Conservation (phyloP, 148 eudicot species). For the Tetragonia tetragonoides region DNA sequence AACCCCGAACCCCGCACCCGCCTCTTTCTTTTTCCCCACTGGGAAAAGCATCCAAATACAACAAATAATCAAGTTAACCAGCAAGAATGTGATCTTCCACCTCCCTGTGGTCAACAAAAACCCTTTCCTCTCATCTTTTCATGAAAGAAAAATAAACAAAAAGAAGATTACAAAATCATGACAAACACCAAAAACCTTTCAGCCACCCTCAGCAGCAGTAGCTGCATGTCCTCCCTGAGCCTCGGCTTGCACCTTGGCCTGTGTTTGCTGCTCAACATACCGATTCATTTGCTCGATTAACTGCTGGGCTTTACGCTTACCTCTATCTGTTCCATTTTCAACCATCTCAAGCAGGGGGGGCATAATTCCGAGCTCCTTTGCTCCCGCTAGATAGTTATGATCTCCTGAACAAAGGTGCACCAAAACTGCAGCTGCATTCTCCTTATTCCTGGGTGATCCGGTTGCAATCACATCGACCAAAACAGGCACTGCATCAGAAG, state of each 20-base stretch:
- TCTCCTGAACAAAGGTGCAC: conserved; percentile 85
- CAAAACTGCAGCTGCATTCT: conserved; percentile 88
- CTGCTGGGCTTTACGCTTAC: conserved; percentile 79
- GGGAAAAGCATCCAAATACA: conserved; percentile 8
- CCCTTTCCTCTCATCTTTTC: conserved; percentile 14
- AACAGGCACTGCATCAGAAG: conserved; percentile 72
- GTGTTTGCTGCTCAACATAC: conserved; percentile 63
- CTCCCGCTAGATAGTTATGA: conserved; percentile 48
- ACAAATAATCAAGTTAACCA: conserved; percentile 30
- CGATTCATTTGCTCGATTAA: conserved; percentile 72
- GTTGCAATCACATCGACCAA: conserved; percentile 69
- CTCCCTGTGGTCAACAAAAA: conserved; percentile 36
- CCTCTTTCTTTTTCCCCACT: no score
- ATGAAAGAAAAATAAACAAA: conserved; percentile 18
- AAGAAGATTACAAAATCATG: conserved; percentile 22
- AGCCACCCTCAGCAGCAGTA: conserved; percentile 32
- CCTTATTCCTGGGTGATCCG: conserved; percentile 94
- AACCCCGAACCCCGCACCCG: neutral
- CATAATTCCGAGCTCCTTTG: conserved; percentile 66
- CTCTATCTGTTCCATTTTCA: conserved; percentile 83
- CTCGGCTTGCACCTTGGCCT: conserved; percentile 46
- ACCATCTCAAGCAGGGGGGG: conserved; percentile 52
- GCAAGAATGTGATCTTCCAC: conserved; percentile 67
- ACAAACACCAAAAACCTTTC: conserved; percentile 17
- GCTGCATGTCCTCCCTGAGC: conserved; percentile 30